Base-by-base conservation (phyloP, 2,329 filamentous ascomycete species). In the Trichoderma semiorbis region DNA sequence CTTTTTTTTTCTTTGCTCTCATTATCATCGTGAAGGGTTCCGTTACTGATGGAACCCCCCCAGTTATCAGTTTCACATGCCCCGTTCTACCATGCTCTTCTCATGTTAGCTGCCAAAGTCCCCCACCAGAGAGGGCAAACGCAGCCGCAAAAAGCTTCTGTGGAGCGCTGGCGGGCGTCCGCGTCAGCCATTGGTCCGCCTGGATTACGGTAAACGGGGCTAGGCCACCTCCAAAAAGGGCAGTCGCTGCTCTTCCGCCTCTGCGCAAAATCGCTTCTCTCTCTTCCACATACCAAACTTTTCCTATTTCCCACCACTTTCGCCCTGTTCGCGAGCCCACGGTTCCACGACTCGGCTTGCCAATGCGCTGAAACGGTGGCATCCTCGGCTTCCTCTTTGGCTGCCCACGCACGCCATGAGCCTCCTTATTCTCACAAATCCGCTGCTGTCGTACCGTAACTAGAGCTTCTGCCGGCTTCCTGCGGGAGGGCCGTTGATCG, bases 291-390 rank as follows among this genome's bases (percentile, higher is more conserved):
- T 57, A 64, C 47, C 53, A 50, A 39, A 66, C 55, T 65, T 72
- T 66, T 39, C 50, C 32, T 55, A 34, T 55, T 61, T 61, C 71
- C n/a, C 61, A 36, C 58, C 55, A 55, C 47, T 26, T 21, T 34
- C 55, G 57, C 24, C 60, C n/a, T 55, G 24, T 60, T 69, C 47
- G 34, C 63, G 63, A 58, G 58, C 72, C 58, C 26, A 32, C 34
- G 68, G 55, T 73, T 69, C 57, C 61, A 71, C 70, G 63, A 58
- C 72, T 73, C 71, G 64, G 72, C 70, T 73, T 71, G 63, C 70
- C 69, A 69, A 74, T 75, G 74, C 72, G 64, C 73, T 75, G 71
- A 75, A 69, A 67, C 62, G 65, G 30, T 55, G 34, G 53, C 57
- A 58, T 64, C n/a, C 60, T 65, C 70, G 73, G 69, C 68, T 72